phyloP scores from a whole-genome alignment of 768 basidiomycete genomes.

The Suillus sp. region DNA sequence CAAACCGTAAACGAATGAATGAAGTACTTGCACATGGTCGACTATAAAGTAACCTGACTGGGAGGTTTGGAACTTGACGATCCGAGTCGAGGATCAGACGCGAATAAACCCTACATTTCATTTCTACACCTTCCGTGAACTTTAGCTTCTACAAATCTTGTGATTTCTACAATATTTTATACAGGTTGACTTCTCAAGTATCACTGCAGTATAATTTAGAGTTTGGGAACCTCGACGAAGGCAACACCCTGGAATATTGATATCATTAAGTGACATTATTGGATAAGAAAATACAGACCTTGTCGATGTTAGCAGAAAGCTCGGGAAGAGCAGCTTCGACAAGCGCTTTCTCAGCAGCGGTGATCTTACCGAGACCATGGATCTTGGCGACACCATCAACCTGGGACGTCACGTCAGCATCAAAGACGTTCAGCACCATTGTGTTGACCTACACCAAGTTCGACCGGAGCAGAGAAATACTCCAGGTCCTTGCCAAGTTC shows the following conservation, averaged over 20 bases:
- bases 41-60: not conserved
- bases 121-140: not conserved
- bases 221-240: slow-evolving; percentile 31
- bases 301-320: slow-evolving; percentile 70
- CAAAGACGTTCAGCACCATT: not conserved
- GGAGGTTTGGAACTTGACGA: not conserved
- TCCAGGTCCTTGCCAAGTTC: slow-evolving; percentile 77
- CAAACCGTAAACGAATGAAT: not conserved
- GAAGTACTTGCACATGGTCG: not conserved
- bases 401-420: slow-evolving; percentile 40
- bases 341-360: slow-evolving; percentile 71
- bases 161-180: slow-evolving; percentile 5
- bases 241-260: slow-evolving; percentile 23
- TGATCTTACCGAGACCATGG: slow-evolving; percentile 73
- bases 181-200: not conserved
- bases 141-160: not conserved
- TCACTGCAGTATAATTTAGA: slow-evolving; percentile 19
- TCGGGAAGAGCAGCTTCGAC: slow-evolving; percentile 83
- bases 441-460: slow-evolving; percentile 70
- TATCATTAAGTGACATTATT: slow-evolving; percentile 1
- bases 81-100: not conserved
- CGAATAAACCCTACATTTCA: not conserved
- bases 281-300: slow-evolving; percentile 41
- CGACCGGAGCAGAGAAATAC: slow-evolving; percentile 88
- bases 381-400: slow-evolving; percentile 82